Evolutionary conservation across 2,329 filamentous ascomycete species (phyloP), one percentile per base, ranked within the genome.

Genomic region (Mycosphaerella arachidis): DNA sequence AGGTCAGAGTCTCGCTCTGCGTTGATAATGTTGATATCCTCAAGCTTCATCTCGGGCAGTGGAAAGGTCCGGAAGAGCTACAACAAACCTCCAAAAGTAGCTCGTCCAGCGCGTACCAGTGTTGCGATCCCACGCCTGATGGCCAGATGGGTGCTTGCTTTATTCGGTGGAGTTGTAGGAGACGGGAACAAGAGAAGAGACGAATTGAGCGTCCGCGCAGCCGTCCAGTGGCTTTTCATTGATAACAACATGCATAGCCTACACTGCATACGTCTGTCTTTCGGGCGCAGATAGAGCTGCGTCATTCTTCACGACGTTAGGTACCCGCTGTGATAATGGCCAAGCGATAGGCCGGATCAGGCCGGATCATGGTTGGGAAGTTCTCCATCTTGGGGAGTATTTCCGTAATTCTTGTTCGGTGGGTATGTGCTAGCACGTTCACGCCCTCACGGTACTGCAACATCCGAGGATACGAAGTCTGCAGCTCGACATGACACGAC

Each of bases 1-100:
- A 78, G 79, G 52, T 77, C 79, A 54, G 85, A 84, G 65, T 82
- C 81, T 59, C 73, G 76, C 68, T 88, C 86, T 30, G 83, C 82
- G 43, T 75, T 76, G 62, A 77, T 73, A 67, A 87, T 73, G 65
- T 82, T 79, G 59, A 76, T 77, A 70, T 87, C 84, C 66, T 84
- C 75, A 58, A 77, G 74, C 71, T 86, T 78, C 75, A 82, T 78
- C 3, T 27, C 56, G 48, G 57, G 10, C 31, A 10, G 31, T 33
- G 16, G 52, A n/a, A 54, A 20, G 46, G 12, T 50, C 46, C 4
- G 6, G 6, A 33, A 33, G 31, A 33, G 31, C 31, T 18, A 10
- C 46, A 29, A 52, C 18, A 13, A n/a, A 37, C n/a, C 51, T 53
- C 30, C 9, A 20, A 30, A 24, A 53, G 27, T 10, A 12, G 16